Base-by-base conservation (phyloP, 345 rosid species). In the Ceriops tagal region DNA sequence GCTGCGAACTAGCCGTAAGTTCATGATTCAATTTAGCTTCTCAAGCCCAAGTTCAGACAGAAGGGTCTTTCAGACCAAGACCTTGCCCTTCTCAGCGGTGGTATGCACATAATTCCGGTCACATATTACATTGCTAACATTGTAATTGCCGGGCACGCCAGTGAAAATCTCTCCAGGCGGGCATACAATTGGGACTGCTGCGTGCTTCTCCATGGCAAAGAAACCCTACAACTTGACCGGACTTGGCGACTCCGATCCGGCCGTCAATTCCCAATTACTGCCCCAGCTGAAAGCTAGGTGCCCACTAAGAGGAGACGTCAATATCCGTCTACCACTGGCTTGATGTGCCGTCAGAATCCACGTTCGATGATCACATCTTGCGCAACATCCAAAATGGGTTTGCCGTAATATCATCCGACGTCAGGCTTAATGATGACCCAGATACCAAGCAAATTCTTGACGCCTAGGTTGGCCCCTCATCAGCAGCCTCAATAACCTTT, bases 141-240 rank as follows among this genome's bases (percentile, higher is more conserved):
- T n/a, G 6, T 24, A 55, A 15, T 55, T 55, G 59, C 16, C 49
- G 19, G 15, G 59, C 22, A 55, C 8, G 9, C 35, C 47, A 13
- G 24, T 39, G 3, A 32, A 27, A 53, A 19, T 62, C 49, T 72
- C 26, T 46, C 55, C 90, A 92, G 92, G 88, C 43, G 96, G 92
- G 5, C 98, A 90, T 64, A 87, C 90, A 5, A 92, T 92, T 61
- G 98, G 98, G 31, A 88, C 95, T 28, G 81, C 92, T 0, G 96
- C 96, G 10, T 92, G 96, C 75, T 92, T 92, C 88, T 92, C 88
- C 88, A 81, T 92, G 95, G 81, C 79, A 32, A 71, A 73, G 7
- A 80, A 92, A 31, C 91, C 90, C 49, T 92, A 92, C 80, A 61
- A 73, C 24, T 92, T 84, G 65, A 64, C 63, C 21, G 88, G 87